Evolutionary conservation across 208 protist species (phyloP), one percentile per base, ranked within the genome.

Genomic region (Crithidia acanthocephali): DNA sequence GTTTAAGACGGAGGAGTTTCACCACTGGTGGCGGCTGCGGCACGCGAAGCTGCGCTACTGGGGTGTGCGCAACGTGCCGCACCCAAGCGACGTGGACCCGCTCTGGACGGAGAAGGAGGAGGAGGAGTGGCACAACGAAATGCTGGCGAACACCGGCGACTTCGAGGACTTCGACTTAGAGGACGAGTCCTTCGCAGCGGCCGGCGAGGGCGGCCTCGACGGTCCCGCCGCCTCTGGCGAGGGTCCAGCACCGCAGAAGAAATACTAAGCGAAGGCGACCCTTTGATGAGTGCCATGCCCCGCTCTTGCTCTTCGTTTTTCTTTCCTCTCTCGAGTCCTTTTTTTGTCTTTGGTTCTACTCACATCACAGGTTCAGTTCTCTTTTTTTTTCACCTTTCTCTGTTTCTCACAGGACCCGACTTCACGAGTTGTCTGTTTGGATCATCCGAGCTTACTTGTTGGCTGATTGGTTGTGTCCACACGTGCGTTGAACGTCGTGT

Each of bases 1-100:
- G 72, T 97, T 94, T 67, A 97, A 97, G 74, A 97, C 92, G 56
- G 88, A 95, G 68, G 90, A 97, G 81, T 97, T 97, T 71, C 90
- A 95, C 64, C 88, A 95, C 75, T 97, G 92, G 90, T 97, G 92
- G 92, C 83, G 88, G 28, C 84, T 95, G 30, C 87, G 92, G 18
- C 92, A 97, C 68, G 89, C 92, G 45, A 97, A 95, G 78, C 78
- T 97, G 78, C 87, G 92, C 18, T 97, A 79, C 80, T 97, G 92
- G 90, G 92, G 92, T 72, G 87, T 95, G 30, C 88, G 92, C 42
- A 97, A 97, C 75, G 90, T 97, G n/a, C 92, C 92, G 37, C 92
- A 97, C 73, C 92, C 92, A 1, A 91, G 85, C 63, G 92, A 97
- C 32, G 92, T 97, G 13, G 92, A 95, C 60, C 92, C 92, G 23